Base-by-base conservation (phyloP, 208 protist species). In the Phytomonas francai region DNA sequence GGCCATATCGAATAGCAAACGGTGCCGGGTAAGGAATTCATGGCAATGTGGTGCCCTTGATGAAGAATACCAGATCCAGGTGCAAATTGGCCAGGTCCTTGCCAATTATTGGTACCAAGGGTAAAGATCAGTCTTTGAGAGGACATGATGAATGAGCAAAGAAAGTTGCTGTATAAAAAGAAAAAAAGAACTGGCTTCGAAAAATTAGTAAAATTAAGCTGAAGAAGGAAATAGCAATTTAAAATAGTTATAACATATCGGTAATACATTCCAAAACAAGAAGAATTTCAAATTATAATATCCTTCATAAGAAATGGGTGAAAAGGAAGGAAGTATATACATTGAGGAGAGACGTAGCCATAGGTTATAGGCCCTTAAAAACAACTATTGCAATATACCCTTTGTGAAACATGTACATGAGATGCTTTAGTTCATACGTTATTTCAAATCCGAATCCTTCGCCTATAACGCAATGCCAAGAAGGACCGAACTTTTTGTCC, bases 391-490 rank as follows among this genome's bases (percentile, higher is more conserved):
- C 91, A 59, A 98, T 64, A 68, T 89, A 87, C 28, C 94, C 94
- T 34, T 87, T 92, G 77, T 96, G 92, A 68, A 93, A 98, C 89
- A 98, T 94, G 76, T 96, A 97, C 78, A 98, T 89, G 6, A 97
- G 76, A 45, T 97, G 90, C 73, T 97, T 97, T 79, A 94, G 83
- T 73, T 98, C 91, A 65, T 97, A 94, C 14, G 87, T 95, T 49
- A 98, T 96, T 65, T 95, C 87, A 70, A 97, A 98, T 6, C 92
- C 92, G 61, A 97, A 98, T 16, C 94, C 94, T 66, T 97, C 88
- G 12, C 96, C 96, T 54, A 98, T 97, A n/a, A 98, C 84, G 49
- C 92, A 97, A 67, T 97, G 88, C 94, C 94, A 98, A 3, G 84
- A 91, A 11, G 85, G 76, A 31, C 95, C 95, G 71, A 92, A 98